These are phyloP conservation scores for Hydrangea macrophylla DNA, from an alignment of 148 eudicot genomes.

Conservation along the genomic window DNA sequence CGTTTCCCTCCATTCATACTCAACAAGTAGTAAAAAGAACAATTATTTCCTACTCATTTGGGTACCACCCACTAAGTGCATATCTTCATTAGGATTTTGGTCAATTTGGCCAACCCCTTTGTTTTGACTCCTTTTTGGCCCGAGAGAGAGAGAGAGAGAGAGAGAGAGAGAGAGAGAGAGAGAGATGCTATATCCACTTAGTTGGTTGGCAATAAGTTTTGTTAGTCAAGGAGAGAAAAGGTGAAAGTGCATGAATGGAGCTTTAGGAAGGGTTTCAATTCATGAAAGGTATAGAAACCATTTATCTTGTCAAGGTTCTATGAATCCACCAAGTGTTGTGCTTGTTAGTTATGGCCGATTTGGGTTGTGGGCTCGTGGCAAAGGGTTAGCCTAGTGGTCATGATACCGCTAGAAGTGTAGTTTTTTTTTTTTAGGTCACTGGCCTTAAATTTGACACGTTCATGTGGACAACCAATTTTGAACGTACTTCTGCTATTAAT, in stretches of 20 bases:
- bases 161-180: background rate
- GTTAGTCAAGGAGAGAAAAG: background rate
- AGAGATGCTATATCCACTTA: too few species aligned
- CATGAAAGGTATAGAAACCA: constrained; percentile 1
- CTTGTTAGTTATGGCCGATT: background rate
- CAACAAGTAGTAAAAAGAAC: constrained; percentile 5
- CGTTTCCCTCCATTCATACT: background rate
- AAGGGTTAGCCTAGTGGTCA: too few species aligned
- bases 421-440: too few species aligned
- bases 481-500: too few species aligned
- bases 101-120: constrained; percentile 11
- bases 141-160: constrained; percentile 2
- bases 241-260: background rate
- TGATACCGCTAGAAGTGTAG: too few species aligned
- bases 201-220: constrained; percentile 11
- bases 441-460: too few species aligned
- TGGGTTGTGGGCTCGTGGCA: too few species aligned
- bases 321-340: constrained; percentile 5
- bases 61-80: constrained; percentile 24
- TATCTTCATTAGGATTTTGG: constrained; percentile 27
- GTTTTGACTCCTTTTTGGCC: constrained; percentile 33
- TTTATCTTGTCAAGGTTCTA: background rate
- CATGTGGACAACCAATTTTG: too few species aligned
- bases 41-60: constrained; percentile 40
- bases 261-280: background rate